Evolutionary conservation across 1,284 basidiomycete genomes (phyloP).

Genomic region (Ganoderma leucocontextum): DNA sequence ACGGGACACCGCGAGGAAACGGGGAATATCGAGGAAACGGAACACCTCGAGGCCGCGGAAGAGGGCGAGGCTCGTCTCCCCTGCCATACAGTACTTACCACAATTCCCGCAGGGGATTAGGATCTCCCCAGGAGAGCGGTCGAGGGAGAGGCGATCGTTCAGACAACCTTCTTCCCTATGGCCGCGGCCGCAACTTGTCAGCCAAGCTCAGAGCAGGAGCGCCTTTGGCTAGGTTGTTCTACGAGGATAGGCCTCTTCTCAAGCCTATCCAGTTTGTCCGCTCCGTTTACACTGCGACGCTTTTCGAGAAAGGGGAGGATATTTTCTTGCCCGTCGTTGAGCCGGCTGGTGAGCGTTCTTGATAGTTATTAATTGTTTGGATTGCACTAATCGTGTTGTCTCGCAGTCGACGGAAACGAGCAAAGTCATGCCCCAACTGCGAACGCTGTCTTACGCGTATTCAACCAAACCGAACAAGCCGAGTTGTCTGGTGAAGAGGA

Average conservation of each 20-base stretch:
- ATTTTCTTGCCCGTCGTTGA: constrained; percentile 64
- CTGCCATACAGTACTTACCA: constrained; percentile 19
- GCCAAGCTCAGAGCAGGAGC: constrained; percentile 44
- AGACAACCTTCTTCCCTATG: constrained; percentile 18
- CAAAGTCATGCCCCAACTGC: constrained; percentile 71
- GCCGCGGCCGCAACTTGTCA: constrained; percentile 36
- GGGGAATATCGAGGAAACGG: constrained; percentile 29
- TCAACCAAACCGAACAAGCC: constrained; percentile 47
- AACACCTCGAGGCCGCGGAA: constrained; percentile 22
- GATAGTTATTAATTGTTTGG: background rate
- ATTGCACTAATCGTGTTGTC: background rate
- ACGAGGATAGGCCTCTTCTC: constrained; percentile 66
- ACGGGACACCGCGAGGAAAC: constrained; percentile 17
- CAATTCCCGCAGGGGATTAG: constrained; percentile 24
- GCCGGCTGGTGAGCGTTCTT: constrained; percentile 52
- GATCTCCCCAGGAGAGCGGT: constrained; percentile 33
- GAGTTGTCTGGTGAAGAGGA: constrained; percentile 42
- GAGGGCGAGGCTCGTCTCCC: constrained; percentile 28
- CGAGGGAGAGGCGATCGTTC: constrained; percentile 34
- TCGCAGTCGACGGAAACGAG: constrained; percentile 43
- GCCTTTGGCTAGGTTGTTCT: constrained; percentile 63
- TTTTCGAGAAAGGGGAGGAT: constrained; percentile 76
- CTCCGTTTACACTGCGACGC: constrained; percentile 57
- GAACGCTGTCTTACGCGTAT: constrained; percentile 64
- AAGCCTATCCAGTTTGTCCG: constrained; percentile 74